Evolutionary conservation across 495 filamentous ascomycete species (phyloP).

Genomic region (Tuber indicum): DNA sequence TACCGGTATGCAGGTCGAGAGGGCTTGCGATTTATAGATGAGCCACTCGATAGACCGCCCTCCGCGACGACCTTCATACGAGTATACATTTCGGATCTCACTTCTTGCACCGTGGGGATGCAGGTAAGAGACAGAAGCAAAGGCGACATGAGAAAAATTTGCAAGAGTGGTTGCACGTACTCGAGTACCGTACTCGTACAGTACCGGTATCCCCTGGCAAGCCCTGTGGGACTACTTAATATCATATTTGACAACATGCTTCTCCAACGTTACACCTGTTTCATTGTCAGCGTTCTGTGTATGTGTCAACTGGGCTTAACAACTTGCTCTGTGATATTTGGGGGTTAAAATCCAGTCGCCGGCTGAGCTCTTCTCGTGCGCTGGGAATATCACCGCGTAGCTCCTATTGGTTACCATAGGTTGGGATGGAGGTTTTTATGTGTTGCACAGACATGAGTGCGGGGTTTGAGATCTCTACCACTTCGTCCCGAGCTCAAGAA

Average conservation of each 20-base stretch:
- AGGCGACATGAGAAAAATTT: neutral
- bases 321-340: neutral
- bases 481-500: neutral
- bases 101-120: neutral
- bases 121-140: neutral
- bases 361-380: neutral
- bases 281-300: neutral
- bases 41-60: neutral
- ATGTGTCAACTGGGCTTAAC: neutral
- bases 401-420: neutral
- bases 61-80: neutral
- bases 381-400: neutral
- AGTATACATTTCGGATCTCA: neutral
- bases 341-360: neutral
- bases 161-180: neutral
- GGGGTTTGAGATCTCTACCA: neutral
- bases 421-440: neutral
- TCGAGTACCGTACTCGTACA: neutral
- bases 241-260: neutral
- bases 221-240: neutral
- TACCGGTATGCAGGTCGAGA: neutral
- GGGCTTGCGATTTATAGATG: neutral
- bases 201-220: neutral
- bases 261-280: neutral
- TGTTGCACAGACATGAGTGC: neutral